Evolutionary conservation across 2,329 filamentous ascomycete genomes (phyloP), one percentile per base, ranked within the genome.

Genomic region (Phialemoniopsis sp.): DNA sequence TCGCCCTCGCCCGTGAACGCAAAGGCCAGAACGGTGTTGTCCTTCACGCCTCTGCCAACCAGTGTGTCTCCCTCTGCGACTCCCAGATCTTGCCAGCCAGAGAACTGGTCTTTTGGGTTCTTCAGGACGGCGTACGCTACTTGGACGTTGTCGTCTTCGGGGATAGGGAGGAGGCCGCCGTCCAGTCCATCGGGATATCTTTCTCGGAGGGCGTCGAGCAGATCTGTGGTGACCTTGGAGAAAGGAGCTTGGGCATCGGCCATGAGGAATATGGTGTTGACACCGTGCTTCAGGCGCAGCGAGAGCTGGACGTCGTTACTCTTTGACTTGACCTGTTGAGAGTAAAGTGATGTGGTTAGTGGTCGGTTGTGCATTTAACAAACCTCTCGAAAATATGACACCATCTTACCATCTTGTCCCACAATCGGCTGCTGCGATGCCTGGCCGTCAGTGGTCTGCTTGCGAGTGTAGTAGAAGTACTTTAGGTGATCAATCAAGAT

Each of bases 231-330:
- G 42, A 86, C 64, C 2, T 67, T 60, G 13, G 68, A 62, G 52
- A 88, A 78, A 10, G 78, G 60, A 30, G 73, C 71, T 13, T 73
- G 63, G 5, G 79, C 65, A 30, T 79, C 72, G 34, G 84, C 71
- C 45, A 85, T 81, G 42, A 89, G 68, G 51, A 86, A 78, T 47
- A 89, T 70, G 4, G 84, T 89, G 51, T 81, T 76, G 42, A 79
- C 78, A 54, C 84, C 80, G 57, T 85, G 75, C 60, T 88, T 89
- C 64, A 90, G 80, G 43, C 82, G 75, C 40, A 90, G 65, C 9
- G 84, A 87, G 51, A 78, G 70, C 48, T 74, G 67, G n/a, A 70
- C 63, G 33, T 78, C 70, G 43, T 15, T 10, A 8, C 21, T 12
- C n/a, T 18, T 37, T 16, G 37, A 36, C 45, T 47, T 38, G 16